A percentile compares a stretch with the other conserved stretches of the same genome.
Evolutionary conservation across 257 asterid species (phyloP).

Genomic region (Lycium barbarum): DNA sequence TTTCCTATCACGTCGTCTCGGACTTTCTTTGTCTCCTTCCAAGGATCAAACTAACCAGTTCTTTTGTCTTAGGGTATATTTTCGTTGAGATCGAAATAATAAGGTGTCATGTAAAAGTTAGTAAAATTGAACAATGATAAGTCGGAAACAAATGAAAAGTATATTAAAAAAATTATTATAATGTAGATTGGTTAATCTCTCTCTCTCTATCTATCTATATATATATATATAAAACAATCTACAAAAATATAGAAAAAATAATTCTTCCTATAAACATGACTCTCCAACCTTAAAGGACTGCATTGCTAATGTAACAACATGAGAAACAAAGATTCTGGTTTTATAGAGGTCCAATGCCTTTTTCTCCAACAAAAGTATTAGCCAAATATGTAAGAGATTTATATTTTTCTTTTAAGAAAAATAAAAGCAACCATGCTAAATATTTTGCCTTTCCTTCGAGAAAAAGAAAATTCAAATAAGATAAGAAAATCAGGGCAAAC

Average conservation of each 20-base stretch:
- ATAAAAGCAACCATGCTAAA: background rate
- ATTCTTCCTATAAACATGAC: background rate
- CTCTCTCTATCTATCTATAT: too few species aligned
- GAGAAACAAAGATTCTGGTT: background rate
- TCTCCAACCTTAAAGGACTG: background rate
- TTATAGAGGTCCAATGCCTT: background rate
- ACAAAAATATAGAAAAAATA: too few species aligned
- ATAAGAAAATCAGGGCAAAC: background rate
- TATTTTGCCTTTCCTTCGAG: background rate
- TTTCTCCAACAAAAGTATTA: background rate
- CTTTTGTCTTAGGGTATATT: background rate
- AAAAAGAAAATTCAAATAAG: background rate
- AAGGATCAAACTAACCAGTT: too few species aligned
- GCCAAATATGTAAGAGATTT: background rate
- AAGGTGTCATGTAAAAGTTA: background rate
- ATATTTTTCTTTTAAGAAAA: background rate
- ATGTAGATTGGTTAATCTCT: background rate
- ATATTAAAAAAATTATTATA: background rate
- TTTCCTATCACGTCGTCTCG: background rate
- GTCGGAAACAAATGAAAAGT: background rate
- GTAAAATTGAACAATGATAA: background rate
- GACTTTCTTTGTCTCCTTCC: background rate
- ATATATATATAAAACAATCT: background rate
- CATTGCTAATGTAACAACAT: background rate
- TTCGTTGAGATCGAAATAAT: background rate